Percentiles rank a stretch among this genome's conserved stretches.
These are phyloP conservation scores for Ensete ventricosum DNA, from an alignment of 176 grass and related monocot genomes.

Conservation along the genomic window DNA sequence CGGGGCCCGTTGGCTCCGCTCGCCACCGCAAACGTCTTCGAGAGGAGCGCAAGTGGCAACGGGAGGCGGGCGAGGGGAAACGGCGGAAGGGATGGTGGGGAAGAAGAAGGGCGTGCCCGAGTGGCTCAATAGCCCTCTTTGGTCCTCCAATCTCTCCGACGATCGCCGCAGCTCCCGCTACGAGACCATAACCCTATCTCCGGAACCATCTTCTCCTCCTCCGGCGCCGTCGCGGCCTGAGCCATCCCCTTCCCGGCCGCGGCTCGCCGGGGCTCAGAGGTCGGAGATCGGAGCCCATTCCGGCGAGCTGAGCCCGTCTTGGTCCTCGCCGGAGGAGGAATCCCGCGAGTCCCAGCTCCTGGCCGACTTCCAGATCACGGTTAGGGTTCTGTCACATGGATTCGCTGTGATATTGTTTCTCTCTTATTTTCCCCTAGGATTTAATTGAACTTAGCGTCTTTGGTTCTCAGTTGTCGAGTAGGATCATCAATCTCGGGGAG, in stretches of 20 bases:
- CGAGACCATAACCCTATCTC: slow-evolving; percentile 21
- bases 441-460: background rate
- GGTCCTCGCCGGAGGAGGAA: slow-evolving; percentile 6
- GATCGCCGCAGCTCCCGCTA: background rate
- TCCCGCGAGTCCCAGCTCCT: slow-evolving; percentile 38
- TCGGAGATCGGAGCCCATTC: slow-evolving; percentile 4
- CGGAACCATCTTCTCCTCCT: slow-evolving; percentile 23
- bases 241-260: background rate
- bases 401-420: background rate
- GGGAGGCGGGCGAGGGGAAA: background rate
- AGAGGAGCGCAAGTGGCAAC: background rate
- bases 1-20: too few relatives aligned
- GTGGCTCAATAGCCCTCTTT: slow-evolving; percentile 95
- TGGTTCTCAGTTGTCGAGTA: slow-evolving; percentile 48
- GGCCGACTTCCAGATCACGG: slow-evolving; percentile 58
- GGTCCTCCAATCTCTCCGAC: slow-evolving; percentile 41
- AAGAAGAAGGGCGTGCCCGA: slow-evolving; percentile 36
- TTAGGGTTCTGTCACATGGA: slow-evolving; percentile 23
- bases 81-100: background rate
- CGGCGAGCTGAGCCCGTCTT: slow-evolving; percentile 14
- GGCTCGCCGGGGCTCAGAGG: background rate
- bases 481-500: slow-evolving; percentile 81
- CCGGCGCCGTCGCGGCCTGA: background rate
- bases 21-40: too few relatives aligned
- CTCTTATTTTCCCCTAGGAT: background rate